Percentiles rank a stretch among this genome's conserved stretches.
Conservation (phyloP, 192 early-diverging fungal species). For the Paraglomus occultum region DNA sequence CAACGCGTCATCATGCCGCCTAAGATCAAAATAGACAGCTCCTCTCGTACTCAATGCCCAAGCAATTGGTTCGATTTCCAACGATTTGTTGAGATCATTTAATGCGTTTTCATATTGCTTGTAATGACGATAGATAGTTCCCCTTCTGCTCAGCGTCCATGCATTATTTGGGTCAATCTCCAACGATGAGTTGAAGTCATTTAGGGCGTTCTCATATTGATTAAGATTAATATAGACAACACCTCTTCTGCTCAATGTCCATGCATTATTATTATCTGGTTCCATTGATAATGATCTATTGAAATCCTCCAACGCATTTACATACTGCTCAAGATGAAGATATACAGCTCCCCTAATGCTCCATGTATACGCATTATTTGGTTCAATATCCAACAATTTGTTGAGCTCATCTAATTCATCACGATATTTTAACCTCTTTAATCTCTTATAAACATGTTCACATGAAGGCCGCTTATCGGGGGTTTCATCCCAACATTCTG, state of each 20-base stretch:
- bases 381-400: too few species aligned
- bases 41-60: too few species aligned
- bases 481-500: too few species aligned
- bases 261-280: neutral
- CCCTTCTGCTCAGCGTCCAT: neutral
- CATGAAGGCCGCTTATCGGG: too few species aligned
- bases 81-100: neutral
- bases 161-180: neutral
- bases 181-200: neutral
- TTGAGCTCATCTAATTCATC: too few species aligned
- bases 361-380: too few species aligned
- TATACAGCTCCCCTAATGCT: slow-evolving; percentile 9
- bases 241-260: slow-evolving; percentile 1
- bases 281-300: slow-evolving; percentile 24
- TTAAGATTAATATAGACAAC: neutral
- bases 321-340: neutral
- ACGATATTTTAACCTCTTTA: too few species aligned
- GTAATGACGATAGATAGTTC: neutral
- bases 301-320: slow-evolving; percentile 6
- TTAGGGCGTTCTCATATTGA: neutral
- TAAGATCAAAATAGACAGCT: too few species aligned
- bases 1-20: too few species aligned
- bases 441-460: too few species aligned
- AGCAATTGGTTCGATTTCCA: neutral
- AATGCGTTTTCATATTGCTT: neutral